phyloP scores from a whole-genome alignment of 345 rosid species.

The Crucihimalaya himalaica region DNA sequence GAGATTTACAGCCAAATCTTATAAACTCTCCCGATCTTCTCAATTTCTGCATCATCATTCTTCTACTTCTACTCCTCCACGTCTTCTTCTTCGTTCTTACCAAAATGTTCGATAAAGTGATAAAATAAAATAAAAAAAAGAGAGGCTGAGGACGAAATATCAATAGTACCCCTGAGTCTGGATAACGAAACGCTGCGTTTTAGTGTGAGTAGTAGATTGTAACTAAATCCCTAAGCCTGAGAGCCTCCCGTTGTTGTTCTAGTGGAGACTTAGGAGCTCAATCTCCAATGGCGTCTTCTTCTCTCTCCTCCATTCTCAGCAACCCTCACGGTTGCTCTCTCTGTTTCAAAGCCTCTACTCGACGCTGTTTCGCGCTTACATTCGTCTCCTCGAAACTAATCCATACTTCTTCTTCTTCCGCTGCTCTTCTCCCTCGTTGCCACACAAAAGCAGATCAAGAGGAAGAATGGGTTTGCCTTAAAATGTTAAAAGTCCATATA shows the following conservation, averaged over 20 bases:
- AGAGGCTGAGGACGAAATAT: background rate
- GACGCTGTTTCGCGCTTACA: constrained; percentile 44
- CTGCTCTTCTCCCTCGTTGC: constrained; percentile 29
- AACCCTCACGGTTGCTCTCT: constrained; percentile 48
- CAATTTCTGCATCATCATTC: constrained; percentile 50
- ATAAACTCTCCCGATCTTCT: constrained; percentile 47
- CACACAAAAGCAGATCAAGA: constrained; percentile 29
- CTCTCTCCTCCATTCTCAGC: constrained; percentile 55
- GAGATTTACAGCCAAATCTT: constrained; percentile 34
- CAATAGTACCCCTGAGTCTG: constrained; percentile 10
- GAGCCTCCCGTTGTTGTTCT: constrained; percentile 32
- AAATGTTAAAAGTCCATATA: too few species aligned
- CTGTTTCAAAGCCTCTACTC: constrained; percentile 45
- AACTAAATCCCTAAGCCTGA: constrained; percentile 29
- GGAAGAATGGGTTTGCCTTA: constrained; percentile 38
- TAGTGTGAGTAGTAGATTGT: background rate
- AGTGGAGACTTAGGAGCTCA: constrained; percentile 24
- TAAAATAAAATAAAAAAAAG: background rate
- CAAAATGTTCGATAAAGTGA: constrained; percentile 5
- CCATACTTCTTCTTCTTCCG: constrained; percentile 15
- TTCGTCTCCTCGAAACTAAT: constrained; percentile 43
- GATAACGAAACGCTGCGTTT: constrained; percentile 44
- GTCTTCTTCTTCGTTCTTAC: background rate
- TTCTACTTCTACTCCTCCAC: background rate
- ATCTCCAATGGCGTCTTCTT: constrained; percentile 61